A percentile compares a stretch with the other conserved stretches of the same genome.
Evolutionary conservation across 108 stramenopile genomes (phyloP).

Genomic region (Craspedostauros australis): DNA sequence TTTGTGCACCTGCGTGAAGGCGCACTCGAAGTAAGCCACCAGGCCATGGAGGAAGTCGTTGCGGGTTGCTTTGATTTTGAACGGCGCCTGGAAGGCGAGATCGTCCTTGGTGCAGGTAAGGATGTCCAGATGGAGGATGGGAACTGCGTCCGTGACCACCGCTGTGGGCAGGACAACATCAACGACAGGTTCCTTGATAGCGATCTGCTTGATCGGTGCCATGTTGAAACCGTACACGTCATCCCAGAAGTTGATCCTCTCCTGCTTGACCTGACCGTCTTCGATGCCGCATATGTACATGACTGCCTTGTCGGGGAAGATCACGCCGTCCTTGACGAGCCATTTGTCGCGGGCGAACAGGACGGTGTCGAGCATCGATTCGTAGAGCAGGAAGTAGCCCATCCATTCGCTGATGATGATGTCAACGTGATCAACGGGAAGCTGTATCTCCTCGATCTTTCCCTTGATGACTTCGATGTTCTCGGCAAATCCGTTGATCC

Average conservation of each 20-base stretch:
- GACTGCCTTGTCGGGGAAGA: conserved; percentile 93
- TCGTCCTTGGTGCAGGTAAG: conserved; percentile 86
- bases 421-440: conserved; percentile 85
- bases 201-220: conserved; percentile 86
- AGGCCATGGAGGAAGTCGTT: conserved; percentile 90
- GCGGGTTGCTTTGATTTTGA: conserved; percentile 60
- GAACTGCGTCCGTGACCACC: conserved; percentile 69
- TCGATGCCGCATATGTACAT: conserved; percentile 86
- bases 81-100: conserved; percentile 68
- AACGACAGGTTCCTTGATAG: conserved; percentile 91
- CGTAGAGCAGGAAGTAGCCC: conserved; percentile 97
- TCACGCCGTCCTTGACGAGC: conserved; percentile 72
- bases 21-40: conserved; percentile 94
- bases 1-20: conserved; percentile 89
- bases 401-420: conserved; percentile 99
- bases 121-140: conserved; percentile 88
- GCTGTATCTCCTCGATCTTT: conserved; percentile 88
- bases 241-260: conserved; percentile 86
- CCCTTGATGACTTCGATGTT: conserved; percentile 81
- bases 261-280: conserved; percentile 71
- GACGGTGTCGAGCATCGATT: conserved; percentile 96
- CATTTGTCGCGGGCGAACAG: conserved; percentile 88
- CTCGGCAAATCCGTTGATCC: conserved; percentile 76
- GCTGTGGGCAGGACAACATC: conserved; percentile 85
- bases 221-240: conserved; percentile 98